These are phyloP conservation scores for Hypericum perforatum DNA, from an alignment of 345 rosid species.

Conservation along the genomic window DNA sequence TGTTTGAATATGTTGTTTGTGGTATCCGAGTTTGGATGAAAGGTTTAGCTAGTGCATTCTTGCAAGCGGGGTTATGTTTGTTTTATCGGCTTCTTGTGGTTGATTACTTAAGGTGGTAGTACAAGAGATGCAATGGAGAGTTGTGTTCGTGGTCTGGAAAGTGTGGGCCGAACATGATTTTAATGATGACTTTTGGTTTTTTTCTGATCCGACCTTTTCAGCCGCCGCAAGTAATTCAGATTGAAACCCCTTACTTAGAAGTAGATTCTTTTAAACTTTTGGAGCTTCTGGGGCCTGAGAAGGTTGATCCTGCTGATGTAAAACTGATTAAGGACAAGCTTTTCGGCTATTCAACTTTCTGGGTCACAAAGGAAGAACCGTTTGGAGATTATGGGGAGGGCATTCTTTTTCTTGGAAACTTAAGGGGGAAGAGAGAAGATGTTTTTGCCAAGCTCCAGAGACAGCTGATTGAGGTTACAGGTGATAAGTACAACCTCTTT, in stretches of 20 bases:
- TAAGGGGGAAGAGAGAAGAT: slow-evolving; percentile 72
- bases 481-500: slow-evolving; percentile 73
- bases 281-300: slow-evolving; percentile 98
- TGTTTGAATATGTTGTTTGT: no score
- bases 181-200: neutral
- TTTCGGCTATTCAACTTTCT: slow-evolving; percentile 86
- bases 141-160: no score
- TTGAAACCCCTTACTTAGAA: slow-evolving; percentile 69
- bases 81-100: no score
- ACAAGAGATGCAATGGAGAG: no score
- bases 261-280: slow-evolving; percentile 81
- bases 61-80: no score
- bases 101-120: no score
- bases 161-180: neutral
- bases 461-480: slow-evolving; percentile 51
- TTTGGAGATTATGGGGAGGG: slow-evolving; percentile 93
- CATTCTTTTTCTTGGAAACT: slow-evolving; percentile 76
- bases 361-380: slow-evolving; percentile 97
- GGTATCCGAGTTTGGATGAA: no score
- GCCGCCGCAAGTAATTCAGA: slow-evolving; percentile 51
- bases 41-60: no score
- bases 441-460: slow-evolving; percentile 71
- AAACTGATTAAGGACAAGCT: slow-evolving; percentile 69
- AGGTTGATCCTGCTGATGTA: slow-evolving; percentile 76
- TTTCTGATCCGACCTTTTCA: slow-evolving; percentile 28